Percentiles rank a stretch among this genome's conserved stretches.
Evolutionary conservation across 768 basidiomycete species (phyloP).

Genomic region (Phanerochaete carnosa): DNA sequence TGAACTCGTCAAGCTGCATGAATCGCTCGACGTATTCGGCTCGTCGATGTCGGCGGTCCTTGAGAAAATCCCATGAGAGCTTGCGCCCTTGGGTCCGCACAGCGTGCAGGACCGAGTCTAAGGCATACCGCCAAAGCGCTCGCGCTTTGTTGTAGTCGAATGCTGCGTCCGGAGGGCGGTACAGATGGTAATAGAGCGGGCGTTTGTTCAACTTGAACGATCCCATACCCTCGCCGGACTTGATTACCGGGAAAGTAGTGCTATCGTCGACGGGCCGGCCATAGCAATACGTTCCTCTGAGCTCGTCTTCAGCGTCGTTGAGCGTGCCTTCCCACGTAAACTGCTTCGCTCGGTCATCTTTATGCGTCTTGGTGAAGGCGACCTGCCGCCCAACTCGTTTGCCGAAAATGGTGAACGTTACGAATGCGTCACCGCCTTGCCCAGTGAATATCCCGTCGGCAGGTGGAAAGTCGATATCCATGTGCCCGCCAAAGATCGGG

Average conservation of each 20-base stretch:
- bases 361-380: not conserved
- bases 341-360: not conserved
- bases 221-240: not conserved
- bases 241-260: not conserved
- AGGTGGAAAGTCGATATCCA: not conserved
- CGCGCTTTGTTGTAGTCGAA: not conserved
- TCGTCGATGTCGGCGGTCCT: not conserved
- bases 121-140: conserved; percentile 6
- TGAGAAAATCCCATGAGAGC: conserved; percentile 5
- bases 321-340: not conserved
- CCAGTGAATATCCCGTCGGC: not conserved
- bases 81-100: not conserved
- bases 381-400: not conserved
- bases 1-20: not conserved
- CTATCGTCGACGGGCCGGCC: not conserved
- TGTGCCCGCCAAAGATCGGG: not conserved
- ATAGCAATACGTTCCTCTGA: not conserved
- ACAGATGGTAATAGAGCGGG: conserved; percentile 3
- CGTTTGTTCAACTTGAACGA: conserved; percentile 4
- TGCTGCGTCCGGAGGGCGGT: not conserved
- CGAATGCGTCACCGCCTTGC: not conserved
- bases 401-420: not conserved
- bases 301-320: not conserved
- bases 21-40: conserved; percentile 4
- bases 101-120: not conserved